These are phyloP conservation scores for Aureobasidium mangrovei DNA, from an alignment of 2,329 filamentous ascomycete species.

Conservation along the genomic window DNA sequence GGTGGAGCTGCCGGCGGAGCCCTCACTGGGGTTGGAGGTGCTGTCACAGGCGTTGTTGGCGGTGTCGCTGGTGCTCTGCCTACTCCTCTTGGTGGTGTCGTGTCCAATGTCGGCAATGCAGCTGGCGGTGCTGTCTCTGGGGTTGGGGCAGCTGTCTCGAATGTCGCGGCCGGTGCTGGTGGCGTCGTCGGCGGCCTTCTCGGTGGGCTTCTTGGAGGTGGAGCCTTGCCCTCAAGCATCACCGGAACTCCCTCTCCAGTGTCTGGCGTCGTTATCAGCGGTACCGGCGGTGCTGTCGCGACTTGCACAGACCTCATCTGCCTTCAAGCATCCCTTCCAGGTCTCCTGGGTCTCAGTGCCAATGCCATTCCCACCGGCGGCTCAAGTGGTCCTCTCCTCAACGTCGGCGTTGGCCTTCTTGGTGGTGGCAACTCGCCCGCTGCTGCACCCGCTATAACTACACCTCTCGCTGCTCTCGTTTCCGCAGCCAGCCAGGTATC, in stretches of 20 bases:
- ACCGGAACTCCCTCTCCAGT: slow-evolving; percentile 2
- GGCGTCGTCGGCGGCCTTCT: slow-evolving; percentile 3
- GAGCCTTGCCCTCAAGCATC: slow-evolving; percentile 4
- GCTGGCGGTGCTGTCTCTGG: not conserved
- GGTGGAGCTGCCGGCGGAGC: not conserved
- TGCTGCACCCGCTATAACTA: slow-evolving; percentile 6
- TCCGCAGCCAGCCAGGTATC: slow-evolving; percentile 9
- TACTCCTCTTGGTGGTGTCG: not conserved
- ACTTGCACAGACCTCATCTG: slow-evolving; percentile 10
- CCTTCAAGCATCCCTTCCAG: slow-evolving; percentile 7
- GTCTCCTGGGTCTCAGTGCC: slow-evolving; percentile 1
- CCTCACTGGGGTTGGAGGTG: not conserved
- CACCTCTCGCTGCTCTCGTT: slow-evolving; percentile 1
- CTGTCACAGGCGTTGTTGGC: not conserved
- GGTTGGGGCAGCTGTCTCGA: not conserved
- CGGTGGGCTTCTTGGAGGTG: slow-evolving; percentile 4
- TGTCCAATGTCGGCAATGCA: not conserved
- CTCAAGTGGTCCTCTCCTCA: not conserved
- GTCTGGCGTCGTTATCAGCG: slow-evolving; percentile 7
- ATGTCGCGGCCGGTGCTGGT: not conserved
- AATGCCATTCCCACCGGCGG: not conserved
- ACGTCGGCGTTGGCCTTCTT: slow-evolving; percentile 8
- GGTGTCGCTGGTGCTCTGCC: not conserved
- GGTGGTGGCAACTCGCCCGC: slow-evolving; percentile 8
- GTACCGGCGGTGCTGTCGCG: slow-evolving; percentile 8